Conservation (phyloP, 139 green algal genomes). For the Chlamydomonas incerta region DNA sequence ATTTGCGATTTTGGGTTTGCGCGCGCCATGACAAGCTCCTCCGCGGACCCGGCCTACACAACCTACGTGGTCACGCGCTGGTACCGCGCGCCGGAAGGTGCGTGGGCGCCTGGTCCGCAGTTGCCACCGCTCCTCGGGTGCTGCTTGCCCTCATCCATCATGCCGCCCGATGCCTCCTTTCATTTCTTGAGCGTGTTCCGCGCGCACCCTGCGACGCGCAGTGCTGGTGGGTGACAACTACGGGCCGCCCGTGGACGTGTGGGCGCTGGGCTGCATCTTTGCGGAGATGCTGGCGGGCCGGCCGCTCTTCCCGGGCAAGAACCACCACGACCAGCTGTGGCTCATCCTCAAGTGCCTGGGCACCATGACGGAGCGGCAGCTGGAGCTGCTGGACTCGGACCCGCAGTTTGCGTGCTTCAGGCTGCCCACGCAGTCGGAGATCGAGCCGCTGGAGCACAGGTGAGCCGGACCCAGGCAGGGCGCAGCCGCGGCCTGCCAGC, state of each 20-base stretch:
- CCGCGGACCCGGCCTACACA: conserved; percentile 34
- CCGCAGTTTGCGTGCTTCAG: conserved; percentile 56
- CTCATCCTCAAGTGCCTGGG: conserved; percentile 63
- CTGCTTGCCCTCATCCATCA: no score
- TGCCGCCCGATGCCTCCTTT: no score
- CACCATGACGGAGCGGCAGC: conserved; percentile 56
- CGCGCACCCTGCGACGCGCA: no score
- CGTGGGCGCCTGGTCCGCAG: no score
- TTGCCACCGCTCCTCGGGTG: no score
- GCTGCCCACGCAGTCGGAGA: conserved; percentile 37
- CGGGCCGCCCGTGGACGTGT: conserved; percentile 76
- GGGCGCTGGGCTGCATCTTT: conserved; percentile 79
- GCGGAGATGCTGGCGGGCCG: conserved; percentile 77
- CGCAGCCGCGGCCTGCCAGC: no score
- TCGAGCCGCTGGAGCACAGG: conserved; percentile 44
- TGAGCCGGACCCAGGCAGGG: no score
- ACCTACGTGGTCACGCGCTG: conserved; percentile 87
- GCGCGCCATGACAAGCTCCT: neutral
- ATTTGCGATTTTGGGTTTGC: conserved; percentile 37
- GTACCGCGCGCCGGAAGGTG: conserved; percentile 82
- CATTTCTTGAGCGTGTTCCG: no score
- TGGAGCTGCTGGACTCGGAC: conserved; percentile 49
- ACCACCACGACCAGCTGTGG: conserved; percentile 77
- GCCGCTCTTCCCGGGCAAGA: conserved; percentile 82
- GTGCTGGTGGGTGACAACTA: conserved; percentile 83